Evolutionary conservation across 106 monocot species (phyloP).

Genomic region (Triglochin maritima): DNA sequence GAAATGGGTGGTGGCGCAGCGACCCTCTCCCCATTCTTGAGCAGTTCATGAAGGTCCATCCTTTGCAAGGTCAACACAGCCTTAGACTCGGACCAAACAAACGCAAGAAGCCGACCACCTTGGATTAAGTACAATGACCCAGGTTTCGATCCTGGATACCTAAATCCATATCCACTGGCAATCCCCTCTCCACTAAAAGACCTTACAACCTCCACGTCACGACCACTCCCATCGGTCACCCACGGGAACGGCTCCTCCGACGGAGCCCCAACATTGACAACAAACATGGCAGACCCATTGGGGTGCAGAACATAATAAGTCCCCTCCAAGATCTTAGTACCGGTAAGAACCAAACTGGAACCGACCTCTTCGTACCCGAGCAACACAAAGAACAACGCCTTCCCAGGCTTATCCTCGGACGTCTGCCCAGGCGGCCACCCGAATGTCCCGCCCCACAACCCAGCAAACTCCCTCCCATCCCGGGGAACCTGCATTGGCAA

Average conservation of each 20-base stretch:
- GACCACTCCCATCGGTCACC: conserved; percentile 31
- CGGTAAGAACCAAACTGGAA: conserved; percentile 33
- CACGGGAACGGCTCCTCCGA: conserved; percentile 59
- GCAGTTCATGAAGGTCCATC: conserved; percentile 50
- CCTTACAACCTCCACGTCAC: conserved; percentile 31
- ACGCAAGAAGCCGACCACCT: conserved; percentile 49
- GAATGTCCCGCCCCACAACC: conserved; percentile 81
- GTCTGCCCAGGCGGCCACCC: conserved; percentile 54
- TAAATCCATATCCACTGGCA: conserved; percentile 70
- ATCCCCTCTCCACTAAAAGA: conserved; percentile 62
- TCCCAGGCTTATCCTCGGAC: conserved; percentile 42
- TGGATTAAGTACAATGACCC: conserved; percentile 61
- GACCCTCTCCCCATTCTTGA: conserved; percentile 65
- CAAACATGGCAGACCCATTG: conserved; percentile 89
- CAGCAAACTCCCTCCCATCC: conserved; percentile 39
- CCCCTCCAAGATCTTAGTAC: conserved; percentile 79
- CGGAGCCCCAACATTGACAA: conserved; percentile 39
- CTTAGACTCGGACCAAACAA: conserved; percentile 76
- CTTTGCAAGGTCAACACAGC: conserved; percentile 60
- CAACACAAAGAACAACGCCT: conserved; percentile 66
- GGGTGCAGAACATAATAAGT: conserved; percentile 89
- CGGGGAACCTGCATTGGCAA: conserved; percentile 35
- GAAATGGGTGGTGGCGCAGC: conserved; percentile 44
- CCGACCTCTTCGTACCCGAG: conserved; percentile 60
- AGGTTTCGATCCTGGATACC: conserved; percentile 80